A percentile compares a stretch with the other conserved stretches of the same genome.
Conservation (phyloP, 805 yeast species). For the Ogataea paradorogensis region DNA sequence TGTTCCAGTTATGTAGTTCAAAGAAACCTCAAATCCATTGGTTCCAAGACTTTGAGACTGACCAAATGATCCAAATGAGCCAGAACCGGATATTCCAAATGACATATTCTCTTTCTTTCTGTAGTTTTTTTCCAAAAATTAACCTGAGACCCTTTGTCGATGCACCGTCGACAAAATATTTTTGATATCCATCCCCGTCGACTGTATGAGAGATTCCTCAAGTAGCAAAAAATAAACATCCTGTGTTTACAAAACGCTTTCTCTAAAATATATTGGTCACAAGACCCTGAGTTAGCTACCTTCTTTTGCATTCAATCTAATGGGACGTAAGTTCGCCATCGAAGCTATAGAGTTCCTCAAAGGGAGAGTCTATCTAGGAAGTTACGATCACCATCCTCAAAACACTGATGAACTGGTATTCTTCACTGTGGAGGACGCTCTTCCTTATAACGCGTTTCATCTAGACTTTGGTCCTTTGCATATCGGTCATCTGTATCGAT, state of each 20-base stretch:
- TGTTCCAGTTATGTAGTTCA: slow-evolving; percentile 72
- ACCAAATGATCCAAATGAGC: slow-evolving; percentile 13
- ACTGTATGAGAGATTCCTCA: slow-evolving; percentile 4
- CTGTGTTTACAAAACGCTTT: slow-evolving; percentile 6
- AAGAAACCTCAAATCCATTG: slow-evolving; percentile 52
- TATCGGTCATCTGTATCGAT: slow-evolving; percentile 87
- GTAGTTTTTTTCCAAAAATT: neutral
- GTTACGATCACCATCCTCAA: slow-evolving; percentile 74
- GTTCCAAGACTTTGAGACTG: slow-evolving; percentile 30
- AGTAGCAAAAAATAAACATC: slow-evolving; percentile 10
- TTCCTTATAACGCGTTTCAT: slow-evolving; percentile 93
- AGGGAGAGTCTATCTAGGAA: slow-evolving; percentile 83
- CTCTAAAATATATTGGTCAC: slow-evolving; percentile 3
- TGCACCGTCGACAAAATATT: slow-evolving; percentile 1
- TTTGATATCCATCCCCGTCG: neutral
- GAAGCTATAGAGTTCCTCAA: slow-evolving; percentile 38
- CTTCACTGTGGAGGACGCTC: slow-evolving; percentile 88
- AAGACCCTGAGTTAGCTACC: slow-evolving; percentile 1
- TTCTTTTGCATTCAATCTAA: slow-evolving; percentile 5
- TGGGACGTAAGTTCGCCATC: slow-evolving; percentile 27
- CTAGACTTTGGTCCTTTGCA: slow-evolving; percentile 96
- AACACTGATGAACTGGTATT: slow-evolving; percentile 75
- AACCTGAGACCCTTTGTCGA: slow-evolving; percentile 1
- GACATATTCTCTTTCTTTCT: slow-evolving; percentile 13
- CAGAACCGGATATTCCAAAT: slow-evolving; percentile 19